A percentile compares a stretch with the other conserved stretches of the same genome.
Conservation (phyloP, 1,284 basidiomycete species). For the Amylostereum areolatum region DNA sequence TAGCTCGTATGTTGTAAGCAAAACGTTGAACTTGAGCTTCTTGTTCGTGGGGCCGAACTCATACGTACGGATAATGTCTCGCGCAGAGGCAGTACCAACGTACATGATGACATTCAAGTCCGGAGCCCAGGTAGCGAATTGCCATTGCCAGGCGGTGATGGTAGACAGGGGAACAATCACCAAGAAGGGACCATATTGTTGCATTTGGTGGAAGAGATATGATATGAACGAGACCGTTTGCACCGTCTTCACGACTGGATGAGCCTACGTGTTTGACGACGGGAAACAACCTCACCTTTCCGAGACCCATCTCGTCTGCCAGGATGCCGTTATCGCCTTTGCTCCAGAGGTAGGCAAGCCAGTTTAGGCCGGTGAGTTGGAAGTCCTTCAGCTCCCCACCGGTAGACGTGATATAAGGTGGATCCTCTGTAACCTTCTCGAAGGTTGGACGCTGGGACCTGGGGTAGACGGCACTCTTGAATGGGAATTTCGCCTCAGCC, state of each 20-base stretch:
- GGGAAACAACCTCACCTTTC: conserved; percentile 57
- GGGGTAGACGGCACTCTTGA: conserved; percentile 73
- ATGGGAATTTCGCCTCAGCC: conserved; percentile 79
- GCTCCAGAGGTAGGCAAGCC: conserved; percentile 95
- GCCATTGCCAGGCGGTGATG: conserved; percentile 96
- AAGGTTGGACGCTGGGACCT: conserved; percentile 75
- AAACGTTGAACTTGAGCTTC: conserved; percentile 94
- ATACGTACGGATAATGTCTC: conserved; percentile 87
- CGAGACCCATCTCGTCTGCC: conserved; percentile 99
- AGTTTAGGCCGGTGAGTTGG: conserved; percentile 96
- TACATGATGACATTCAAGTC: conserved; percentile 97
- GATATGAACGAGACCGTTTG: conserved; percentile 96
- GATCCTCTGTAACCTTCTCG: conserved; percentile 85
- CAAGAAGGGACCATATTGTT: conserved; percentile 95
- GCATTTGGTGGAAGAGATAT: conserved; percentile 89
- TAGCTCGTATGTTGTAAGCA: conserved; percentile 97
- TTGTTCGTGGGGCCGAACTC: conserved; percentile 87
- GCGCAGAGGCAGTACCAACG: conserved; percentile 84
- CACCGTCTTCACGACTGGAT: conserved; percentile 58
- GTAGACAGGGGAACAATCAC: conserved; percentile 98
- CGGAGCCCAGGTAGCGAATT: conserved; percentile 94
- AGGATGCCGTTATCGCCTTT: conserved; percentile 96
- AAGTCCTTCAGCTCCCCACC: conserved; percentile 95
- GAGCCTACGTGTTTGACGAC: conserved; percentile 8
- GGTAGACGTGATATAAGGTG: conserved; percentile 74